These are phyloP conservation scores for Dentipellis sp. DNA, from an alignment of 768 basidiomycete species.

Conservation along the genomic window DNA sequence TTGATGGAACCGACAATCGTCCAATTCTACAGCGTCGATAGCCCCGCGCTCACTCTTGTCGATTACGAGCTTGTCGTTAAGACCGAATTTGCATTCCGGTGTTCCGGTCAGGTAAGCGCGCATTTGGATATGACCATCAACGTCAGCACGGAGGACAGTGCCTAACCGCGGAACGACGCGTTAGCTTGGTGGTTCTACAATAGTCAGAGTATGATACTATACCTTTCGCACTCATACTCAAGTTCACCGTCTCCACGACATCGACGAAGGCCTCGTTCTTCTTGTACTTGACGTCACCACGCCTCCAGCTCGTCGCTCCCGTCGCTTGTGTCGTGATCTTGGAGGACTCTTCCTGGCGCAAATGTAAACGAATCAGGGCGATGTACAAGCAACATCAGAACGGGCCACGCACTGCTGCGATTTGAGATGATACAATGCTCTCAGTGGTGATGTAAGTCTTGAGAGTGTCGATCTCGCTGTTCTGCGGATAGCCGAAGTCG, in stretches of 20 bases:
- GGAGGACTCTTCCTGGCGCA: conserved; percentile 81
- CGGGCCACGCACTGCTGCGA: conserved; percentile 55
- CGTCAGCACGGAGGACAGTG: conserved; percentile 86
- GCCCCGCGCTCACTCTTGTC: conserved; percentile 66
- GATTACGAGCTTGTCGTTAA: conserved; percentile 97
- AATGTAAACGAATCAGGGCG: background rate
- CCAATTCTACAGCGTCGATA: conserved; percentile 81
- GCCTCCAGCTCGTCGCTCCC: conserved; percentile 91
- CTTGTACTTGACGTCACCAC: conserved; percentile 95
- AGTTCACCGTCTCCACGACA: conserved; percentile 92
- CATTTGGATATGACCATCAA: conserved; percentile 98
- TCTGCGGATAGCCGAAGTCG: conserved; percentile 99
- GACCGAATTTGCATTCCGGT: conserved; percentile 97
- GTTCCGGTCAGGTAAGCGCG: conserved; percentile 94
- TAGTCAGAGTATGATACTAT: conserved; percentile 11
- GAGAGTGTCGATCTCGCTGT: conserved; percentile 95
- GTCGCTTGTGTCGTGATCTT: conserved; percentile 98
- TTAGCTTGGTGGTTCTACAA: conserved; percentile 1
- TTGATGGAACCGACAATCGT: conserved; percentile 98
- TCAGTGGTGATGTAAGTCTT: conserved; percentile 99
- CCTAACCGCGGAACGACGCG: conserved; percentile 33
- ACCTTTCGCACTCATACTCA: conserved; percentile 98
- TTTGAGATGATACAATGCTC: conserved; percentile 80
- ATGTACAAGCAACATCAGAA: background rate
- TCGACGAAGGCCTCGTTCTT: conserved; percentile 99